Base-by-base conservation (phyloP, 2,329 filamentous ascomycete species). In the Fusarium siculi region DNA sequence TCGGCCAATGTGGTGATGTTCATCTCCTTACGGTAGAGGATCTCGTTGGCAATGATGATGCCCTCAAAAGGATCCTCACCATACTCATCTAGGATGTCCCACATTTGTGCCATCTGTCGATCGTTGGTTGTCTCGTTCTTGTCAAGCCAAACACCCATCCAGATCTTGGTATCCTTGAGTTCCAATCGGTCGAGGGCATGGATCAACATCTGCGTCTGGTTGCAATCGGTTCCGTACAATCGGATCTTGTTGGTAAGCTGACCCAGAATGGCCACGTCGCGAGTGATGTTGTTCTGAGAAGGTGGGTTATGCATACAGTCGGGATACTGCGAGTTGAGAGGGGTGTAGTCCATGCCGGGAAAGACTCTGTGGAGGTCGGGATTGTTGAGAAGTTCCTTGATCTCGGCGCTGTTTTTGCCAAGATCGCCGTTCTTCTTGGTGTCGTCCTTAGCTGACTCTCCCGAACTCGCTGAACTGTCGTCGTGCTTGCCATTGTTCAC, bases 181-280 rank as follows among this genome's bases (percentile, higher is more conserved):
- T 92, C 87, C 18, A 98, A 87, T 56, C 88, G 88, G 64, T 93
- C 87, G 76, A 98, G 92, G 25, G 95, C 92, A 77, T 96, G 92
- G 14, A 98, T 85, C 2, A 97, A 90, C 93, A 98, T 96, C 81
- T 97, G 90, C 0, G 96, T 98, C 83, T 98, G 96, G 82, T 98
- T 98, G 87, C 96, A 98, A 84, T 98, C 96, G 18, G 94, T 98
- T 55, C 96, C 96, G 80, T 98, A 98, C 2, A 98, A 87, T 12
- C 96, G 92, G 53, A 98, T 89, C 7, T 91, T 92, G 80, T 97
- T 95, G 67, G 95, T 97, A 47, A 98, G 86, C 80, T 97, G 95
- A 18, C 93, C 95, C 57, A 98, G 90, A 15, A 98, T 92, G 3
- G 96, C 96, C 66, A 98, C 85, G 80, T 98, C 96, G 59, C 94